Evolutionary conservation across 306 rosid genomes (phyloP).

Genomic region (Lathyrus sativus): DNA sequence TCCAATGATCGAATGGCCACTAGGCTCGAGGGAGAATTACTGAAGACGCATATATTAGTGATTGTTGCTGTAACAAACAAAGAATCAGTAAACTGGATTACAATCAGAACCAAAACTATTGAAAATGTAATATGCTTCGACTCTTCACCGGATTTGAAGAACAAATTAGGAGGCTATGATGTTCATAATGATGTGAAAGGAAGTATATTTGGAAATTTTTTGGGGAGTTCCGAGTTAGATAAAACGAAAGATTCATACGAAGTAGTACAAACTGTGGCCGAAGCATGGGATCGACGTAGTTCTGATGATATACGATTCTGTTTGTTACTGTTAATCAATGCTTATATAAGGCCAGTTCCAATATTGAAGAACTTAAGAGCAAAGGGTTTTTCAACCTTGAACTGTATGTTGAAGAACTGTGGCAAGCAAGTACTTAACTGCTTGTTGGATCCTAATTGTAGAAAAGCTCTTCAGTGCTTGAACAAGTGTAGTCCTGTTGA

Average conservation of each 20-base stretch:
- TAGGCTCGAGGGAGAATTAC: conserved; percentile 42
- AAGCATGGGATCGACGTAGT: conserved; percentile 80
- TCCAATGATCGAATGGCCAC: conserved; percentile 31
- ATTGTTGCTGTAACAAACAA: conserved; percentile 61
- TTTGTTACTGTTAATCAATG: conserved; percentile 72
- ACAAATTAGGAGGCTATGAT: conserved; percentile 71
- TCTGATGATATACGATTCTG: conserved; percentile 87
- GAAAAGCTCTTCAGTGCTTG: conserved; percentile 86
- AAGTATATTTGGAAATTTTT: conserved; percentile 44
- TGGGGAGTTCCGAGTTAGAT: conserved; percentile 42
- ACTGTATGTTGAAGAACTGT: conserved; percentile 79
- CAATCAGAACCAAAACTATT: conserved; percentile 34
- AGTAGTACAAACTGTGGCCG: conserved; percentile 63
- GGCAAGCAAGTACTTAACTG: conserved; percentile 77
- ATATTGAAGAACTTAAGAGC: conserved; percentile 76
- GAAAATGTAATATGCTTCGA: conserved; percentile 67
- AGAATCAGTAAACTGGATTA: conserved; percentile 61
- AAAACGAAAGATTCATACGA: conserved; percentile 50
- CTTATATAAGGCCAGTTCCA: conserved; percentile 79
- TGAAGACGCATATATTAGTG: conserved; percentile 58
- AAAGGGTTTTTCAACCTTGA: conserved; percentile 76
- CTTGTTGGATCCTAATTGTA: conserved; percentile 76
- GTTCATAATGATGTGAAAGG: conserved; percentile 46
- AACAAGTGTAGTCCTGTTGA: conserved; percentile 84
- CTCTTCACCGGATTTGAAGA: conserved; percentile 56